phyloP scores from a whole-genome alignment of 768 basidiomycete species.

The Naematelia aurantialba region DNA sequence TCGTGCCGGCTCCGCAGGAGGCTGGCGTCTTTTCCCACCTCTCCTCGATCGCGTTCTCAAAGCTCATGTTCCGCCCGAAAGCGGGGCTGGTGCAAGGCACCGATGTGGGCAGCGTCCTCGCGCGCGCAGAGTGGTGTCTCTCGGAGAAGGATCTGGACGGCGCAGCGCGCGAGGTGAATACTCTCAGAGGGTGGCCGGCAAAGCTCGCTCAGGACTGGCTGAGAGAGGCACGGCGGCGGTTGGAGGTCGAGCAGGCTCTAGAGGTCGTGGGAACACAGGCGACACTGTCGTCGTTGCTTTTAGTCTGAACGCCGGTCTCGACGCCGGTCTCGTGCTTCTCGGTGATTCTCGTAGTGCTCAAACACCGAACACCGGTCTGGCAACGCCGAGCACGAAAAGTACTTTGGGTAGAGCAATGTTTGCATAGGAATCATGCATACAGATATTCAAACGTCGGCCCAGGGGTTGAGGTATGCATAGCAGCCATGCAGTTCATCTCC shows the following conservation, averaged over 20 bases:
- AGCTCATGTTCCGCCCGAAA: constrained; percentile 68
- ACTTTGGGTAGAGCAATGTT: no score
- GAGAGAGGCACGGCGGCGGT: constrained; percentile 73
- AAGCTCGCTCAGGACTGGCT: constrained; percentile 75
- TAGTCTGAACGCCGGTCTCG: no score
- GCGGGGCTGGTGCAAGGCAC: constrained; percentile 71
- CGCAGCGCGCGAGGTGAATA: constrained; percentile 86
- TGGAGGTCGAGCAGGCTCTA: constrained; percentile 89
- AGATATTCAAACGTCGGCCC: no score
- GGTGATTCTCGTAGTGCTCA: no score
- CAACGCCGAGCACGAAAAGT: no score
- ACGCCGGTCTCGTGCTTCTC: no score
- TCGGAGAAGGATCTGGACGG: constrained; percentile 86
- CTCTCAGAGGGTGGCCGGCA: constrained; percentile 66
- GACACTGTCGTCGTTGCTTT: constrained; percentile 16
- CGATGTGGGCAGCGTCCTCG: constrained; percentile 80
- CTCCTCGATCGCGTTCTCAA: constrained; percentile 70
- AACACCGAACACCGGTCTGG: no score
- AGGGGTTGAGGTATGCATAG: no score
- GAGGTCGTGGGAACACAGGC: constrained; percentile 55
- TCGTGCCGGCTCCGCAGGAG: constrained; percentile 74
- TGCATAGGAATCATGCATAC: no score
- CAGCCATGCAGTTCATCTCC: no score
- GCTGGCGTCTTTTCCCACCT: constrained; percentile 84
- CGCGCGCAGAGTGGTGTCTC: constrained; percentile 82